Conservation (phyloP, 805 yeast species). For the Tetrapisispora pingtungensis region DNA sequence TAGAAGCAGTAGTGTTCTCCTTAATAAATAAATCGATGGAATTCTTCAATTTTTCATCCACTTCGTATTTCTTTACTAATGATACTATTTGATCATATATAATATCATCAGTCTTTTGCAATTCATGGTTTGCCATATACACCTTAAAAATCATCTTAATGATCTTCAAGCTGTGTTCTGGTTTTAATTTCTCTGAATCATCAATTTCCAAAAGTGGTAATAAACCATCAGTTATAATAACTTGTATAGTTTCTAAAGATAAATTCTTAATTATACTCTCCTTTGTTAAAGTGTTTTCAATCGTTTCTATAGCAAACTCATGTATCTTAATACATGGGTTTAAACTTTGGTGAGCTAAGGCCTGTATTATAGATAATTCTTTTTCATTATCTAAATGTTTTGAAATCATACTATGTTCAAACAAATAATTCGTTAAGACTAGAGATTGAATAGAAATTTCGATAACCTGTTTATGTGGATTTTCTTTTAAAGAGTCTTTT, state of each 20-base stretch:
- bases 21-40: neutral
- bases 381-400: constrained; percentile 23
- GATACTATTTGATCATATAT: neutral
- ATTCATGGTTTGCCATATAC: neutral
- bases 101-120: constrained; percentile 27
- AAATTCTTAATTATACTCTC: constrained; percentile 16
- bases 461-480: constrained; percentile 46
- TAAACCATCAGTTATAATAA: constrained; percentile 61
- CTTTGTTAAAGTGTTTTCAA: constrained; percentile 33
- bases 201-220: constrained; percentile 40
- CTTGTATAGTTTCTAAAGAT: constrained; percentile 38
- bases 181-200: neutral
- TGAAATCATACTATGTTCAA: constrained; percentile 26
- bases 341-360: constrained; percentile 79
- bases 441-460: constrained; percentile 53
- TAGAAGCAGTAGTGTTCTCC: neutral
- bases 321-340: constrained; percentile 79
- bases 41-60: neutral
- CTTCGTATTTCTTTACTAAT: neutral
- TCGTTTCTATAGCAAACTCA: constrained; percentile 47
- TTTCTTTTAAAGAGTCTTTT: constrained; percentile 34
- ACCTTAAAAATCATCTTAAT: neutral
- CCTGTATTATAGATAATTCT: constrained; percentile 56
- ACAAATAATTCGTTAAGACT: constrained; percentile 45
- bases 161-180: constrained; percentile 27